Percentiles rank a stretch among this genome's conserved stretches.
Conservation (phyloP, 306 rosid genomes). For the Ceratonia siliqua region DNA sequence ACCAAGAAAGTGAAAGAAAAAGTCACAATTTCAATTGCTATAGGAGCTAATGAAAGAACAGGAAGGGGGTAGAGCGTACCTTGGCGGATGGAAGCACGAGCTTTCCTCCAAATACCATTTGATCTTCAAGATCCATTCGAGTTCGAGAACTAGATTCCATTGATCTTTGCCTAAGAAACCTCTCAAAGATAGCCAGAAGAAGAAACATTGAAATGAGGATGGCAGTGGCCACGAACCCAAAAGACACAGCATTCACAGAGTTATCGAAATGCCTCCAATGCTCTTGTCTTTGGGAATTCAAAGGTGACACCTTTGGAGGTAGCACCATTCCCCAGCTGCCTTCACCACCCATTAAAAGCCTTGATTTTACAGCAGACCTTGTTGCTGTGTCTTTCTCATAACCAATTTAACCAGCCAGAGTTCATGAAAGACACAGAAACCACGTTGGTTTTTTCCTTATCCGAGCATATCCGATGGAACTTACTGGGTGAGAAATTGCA, state of each 20-base stretch:
- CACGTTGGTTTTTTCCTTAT: neutral
- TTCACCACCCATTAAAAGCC: constrained; percentile 38
- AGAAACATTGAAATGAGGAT: constrained; percentile 78
- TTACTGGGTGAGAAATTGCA: neutral
- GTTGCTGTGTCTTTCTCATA: constrained; percentile 4
- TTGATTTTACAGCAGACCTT: neutral
- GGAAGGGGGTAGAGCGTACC: constrained; percentile 36
- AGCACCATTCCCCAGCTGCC: constrained; percentile 38
- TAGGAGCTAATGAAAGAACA: constrained; percentile 11
- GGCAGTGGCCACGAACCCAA: constrained; percentile 78
- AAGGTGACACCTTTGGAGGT: constrained; percentile 45
- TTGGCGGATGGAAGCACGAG: constrained; percentile 49
- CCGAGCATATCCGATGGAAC: neutral
- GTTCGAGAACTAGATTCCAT: constrained; percentile 33
- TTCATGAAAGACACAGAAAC: neutral
- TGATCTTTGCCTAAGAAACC: constrained; percentile 58
- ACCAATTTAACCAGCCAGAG: neutral
- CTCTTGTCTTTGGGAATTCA: constrained; percentile 49
- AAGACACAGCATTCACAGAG: constrained; percentile 64
- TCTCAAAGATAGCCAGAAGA: constrained; percentile 74
- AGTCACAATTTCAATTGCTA: neutral
- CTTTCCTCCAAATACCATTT: constrained; percentile 40
- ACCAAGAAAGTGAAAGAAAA: neutral
- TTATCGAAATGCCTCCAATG: constrained; percentile 57
- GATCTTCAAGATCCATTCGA: constrained; percentile 50